These are phyloP conservation scores for Aureobasidium sp. DNA, from an alignment of 2,329 filamentous ascomycete genomes.

Conservation along the genomic window DNA sequence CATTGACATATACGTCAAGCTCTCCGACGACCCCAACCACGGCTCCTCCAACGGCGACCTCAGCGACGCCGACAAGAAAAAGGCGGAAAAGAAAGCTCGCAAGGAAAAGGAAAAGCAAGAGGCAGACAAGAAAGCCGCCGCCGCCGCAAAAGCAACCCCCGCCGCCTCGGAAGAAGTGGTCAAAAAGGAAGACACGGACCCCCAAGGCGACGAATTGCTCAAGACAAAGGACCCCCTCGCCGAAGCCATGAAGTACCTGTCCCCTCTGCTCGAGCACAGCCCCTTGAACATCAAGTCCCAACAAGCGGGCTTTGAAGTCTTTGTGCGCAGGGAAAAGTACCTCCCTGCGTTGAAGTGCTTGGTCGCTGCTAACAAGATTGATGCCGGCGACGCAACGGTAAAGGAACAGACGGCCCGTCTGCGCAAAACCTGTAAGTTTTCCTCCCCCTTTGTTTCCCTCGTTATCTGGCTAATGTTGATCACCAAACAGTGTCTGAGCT, in stretches of 20 bases:
- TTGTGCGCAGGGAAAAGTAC: conserved; percentile 75
- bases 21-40: conserved; percentile 68
- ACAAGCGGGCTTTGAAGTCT: conserved; percentile 81
- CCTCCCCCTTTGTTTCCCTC: too few relatives aligned
- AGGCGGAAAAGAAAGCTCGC: conserved; percentile 57
- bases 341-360: conserved; percentile 81
- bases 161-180: conserved; percentile 50
- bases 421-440: conserved; percentile 43
- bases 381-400: conserved; percentile 60
- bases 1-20: conserved; percentile 66
- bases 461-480: conserved; percentile 8
- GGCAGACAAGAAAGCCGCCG: conserved; percentile 58
- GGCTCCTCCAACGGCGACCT: conserved; percentile 60
- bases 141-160: conserved; percentile 41
- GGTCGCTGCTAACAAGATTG: conserved; percentile 60
- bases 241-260: conserved; percentile 80
- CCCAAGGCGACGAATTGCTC: conserved; percentile 68
- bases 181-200: conserved; percentile 88
- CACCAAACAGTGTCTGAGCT: conserved; percentile 31
- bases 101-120: conserved; percentile 73
- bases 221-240: conserved; percentile 74
- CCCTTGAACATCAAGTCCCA: conserved; percentile 76
- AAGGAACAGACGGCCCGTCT: conserved; percentile 67
- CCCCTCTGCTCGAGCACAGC: conserved; percentile 71
- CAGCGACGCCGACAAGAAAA: conserved; percentile 79